Base-by-base conservation (phyloP, 2,329 filamentous ascomycete species). In the Talaromyces amestolkiae region DNA sequence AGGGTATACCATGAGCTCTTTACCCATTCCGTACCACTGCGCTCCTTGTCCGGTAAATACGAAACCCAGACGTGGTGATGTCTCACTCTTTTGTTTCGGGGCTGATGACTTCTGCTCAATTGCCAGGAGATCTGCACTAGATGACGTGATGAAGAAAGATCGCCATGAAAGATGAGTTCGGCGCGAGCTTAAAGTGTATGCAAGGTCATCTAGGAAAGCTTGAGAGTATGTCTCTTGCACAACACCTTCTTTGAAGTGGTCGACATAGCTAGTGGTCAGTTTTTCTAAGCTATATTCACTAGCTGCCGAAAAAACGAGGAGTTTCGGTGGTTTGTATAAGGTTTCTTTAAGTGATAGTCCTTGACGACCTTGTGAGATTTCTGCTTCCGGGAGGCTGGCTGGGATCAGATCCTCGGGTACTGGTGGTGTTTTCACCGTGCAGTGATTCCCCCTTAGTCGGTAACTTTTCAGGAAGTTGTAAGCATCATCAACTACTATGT, bases 11-110 rank as follows among this genome's bases (percentile, higher is more conserved):
- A 51, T 53, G 19, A 74, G 41, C 19, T 73, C 59, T 58, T 66
- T 61, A 58, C 73, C 74, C 74, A 78, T 77, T 39, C 73, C 71
- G 6, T 72, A 62, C 63, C 79, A 78, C 37, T 75, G 72, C 17
- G 74, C 72, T 6, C 77, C 78, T 66, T 80, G 77, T 7, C 77
- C 77, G 4, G 77, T 77, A 43, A 78, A 80, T 13, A 74, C 61
- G 39, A 43, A 43, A 22, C 27, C 75, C 7, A 47, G 19, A 22
- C n/a, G 43, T 8, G 43, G 43, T 10, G 19, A 10, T 47, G 10
- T 47, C 43, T 47, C 43, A 13, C 3, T 22, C 19, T 47, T 47
- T 7, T 47, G 43, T 13, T n/a, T 47, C 1, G 43, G 43, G 2
- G 19, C 10, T 4, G 43, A 19, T 22, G 43, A 47, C 11, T 13